Evolutionary conservation across 2,329 filamentous ascomycete genomes (phyloP).

Genomic region (Aspergillus vadensis): DNA sequence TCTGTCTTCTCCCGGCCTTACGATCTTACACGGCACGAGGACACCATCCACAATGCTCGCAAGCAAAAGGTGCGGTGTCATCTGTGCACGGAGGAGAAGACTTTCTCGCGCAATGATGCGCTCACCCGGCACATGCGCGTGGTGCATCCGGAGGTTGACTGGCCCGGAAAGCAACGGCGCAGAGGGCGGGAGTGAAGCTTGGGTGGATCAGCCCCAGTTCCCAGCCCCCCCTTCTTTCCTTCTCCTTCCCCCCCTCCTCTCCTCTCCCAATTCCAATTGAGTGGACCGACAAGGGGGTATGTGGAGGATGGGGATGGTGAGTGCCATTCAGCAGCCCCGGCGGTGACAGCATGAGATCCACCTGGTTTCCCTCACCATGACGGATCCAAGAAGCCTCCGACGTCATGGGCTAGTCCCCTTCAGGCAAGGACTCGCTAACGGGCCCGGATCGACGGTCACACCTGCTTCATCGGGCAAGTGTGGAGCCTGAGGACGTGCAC

Average conservation of each 20-base stretch:
- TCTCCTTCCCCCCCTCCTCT: neutral
- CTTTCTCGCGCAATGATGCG: conserved; percentile 92
- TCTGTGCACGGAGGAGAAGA: conserved; percentile 93
- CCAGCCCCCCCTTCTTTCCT: no score
- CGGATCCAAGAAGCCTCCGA: conserved; percentile 21
- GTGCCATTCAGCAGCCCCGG: conserved; percentile 4
- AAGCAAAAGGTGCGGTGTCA: conserved; percentile 95
- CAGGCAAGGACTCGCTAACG: conserved; percentile 20
- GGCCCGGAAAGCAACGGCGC: conserved; percentile 65
- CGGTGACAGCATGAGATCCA: conserved; percentile 3
- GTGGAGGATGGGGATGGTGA: neutral
- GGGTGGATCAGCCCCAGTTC: neutral
- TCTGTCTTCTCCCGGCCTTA: conserved; percentile 94
- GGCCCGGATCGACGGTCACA: conserved; percentile 21
- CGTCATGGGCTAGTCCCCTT: conserved; percentile 23
- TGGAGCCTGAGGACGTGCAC: conserved; percentile 12
- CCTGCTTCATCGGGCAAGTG: conserved; percentile 16
- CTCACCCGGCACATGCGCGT: conserved; percentile 92
- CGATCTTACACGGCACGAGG: conserved; percentile 93
- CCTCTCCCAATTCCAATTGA: neutral
- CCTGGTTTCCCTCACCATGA: conserved; percentile 16
- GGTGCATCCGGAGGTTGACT: conserved; percentile 85
- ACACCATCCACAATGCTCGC: conserved; percentile 92
- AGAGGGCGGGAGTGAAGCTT: conserved; percentile 37
- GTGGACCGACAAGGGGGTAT: no score